phyloP scores from a whole-genome alignment of 129 eudicot species.

The Rutidosis leptorrhynchoides region DNA sequence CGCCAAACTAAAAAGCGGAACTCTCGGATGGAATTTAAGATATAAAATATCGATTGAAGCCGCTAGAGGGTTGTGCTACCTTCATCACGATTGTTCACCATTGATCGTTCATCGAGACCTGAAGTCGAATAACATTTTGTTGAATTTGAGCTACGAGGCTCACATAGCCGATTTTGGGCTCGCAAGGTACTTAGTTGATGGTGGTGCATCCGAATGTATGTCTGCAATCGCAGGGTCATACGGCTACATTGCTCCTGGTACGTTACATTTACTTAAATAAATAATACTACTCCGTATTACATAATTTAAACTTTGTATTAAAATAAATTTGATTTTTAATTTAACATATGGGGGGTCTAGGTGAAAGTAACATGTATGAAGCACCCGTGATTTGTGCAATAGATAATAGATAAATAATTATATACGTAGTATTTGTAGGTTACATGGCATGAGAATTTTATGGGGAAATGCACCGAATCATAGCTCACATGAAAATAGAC shows the following conservation, averaged over 20 bases:
- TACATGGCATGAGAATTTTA: slow-evolving; percentile 29
- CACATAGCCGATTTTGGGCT: slow-evolving; percentile 96
- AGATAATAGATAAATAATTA: slow-evolving; percentile 21
- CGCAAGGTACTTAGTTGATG: slow-evolving; percentile 75
- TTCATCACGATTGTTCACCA: slow-evolving; percentile 95
- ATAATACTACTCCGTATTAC: too few relatives aligned
- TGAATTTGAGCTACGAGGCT: slow-evolving; percentile 73
- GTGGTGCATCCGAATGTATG: slow-evolving; percentile 86
- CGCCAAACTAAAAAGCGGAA: slow-evolving; percentile 58
- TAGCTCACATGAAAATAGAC: slow-evolving; percentile 18
- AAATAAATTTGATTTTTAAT: too few relatives aligned
- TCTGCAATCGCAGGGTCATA: slow-evolving; percentile 94
- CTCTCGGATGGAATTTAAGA: slow-evolving; percentile 72
- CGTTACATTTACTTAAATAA: slow-evolving; percentile 10
- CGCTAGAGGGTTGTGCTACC: slow-evolving; percentile 80
- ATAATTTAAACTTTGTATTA: too few relatives aligned
- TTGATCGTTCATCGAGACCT: slow-evolving; percentile 87
- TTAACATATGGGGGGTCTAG: too few relatives aligned
- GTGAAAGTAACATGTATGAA: slow-evolving; percentile 31
- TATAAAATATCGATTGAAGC: slow-evolving; percentile 79
- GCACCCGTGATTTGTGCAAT: slow-evolving; percentile 42
- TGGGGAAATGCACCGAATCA: slow-evolving; percentile 40
- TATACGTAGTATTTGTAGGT: slow-evolving; percentile 30
- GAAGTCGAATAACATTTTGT: slow-evolving; percentile 74
- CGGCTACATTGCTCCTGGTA: slow-evolving; percentile 99